phyloP scores from a whole-genome alignment of 768 basidiomycete species.

The Tricholoma terreum region DNA sequence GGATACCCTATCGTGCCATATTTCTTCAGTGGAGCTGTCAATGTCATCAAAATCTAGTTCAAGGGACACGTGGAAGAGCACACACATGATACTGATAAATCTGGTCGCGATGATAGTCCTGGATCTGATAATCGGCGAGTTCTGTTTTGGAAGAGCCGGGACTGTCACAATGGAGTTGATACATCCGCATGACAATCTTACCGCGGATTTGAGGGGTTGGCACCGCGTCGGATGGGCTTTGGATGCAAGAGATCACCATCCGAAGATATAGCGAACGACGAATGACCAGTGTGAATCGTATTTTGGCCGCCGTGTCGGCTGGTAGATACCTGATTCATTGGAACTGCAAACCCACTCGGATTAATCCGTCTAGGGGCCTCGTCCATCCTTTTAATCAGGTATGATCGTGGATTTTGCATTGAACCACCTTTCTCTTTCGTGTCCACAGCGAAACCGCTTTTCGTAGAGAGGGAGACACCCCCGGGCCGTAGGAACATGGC shows the following conservation, averaged over 20 bases:
- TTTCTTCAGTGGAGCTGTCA: conserved; percentile 31
- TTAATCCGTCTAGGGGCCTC: conserved; percentile 65
- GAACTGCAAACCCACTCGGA: conserved; percentile 60
- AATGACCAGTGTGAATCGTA: conserved; percentile 11
- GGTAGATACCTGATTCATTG: conserved; percentile 20
- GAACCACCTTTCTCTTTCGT: conserved; percentile 18
- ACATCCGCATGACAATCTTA: background rate
- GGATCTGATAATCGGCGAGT: conserved; percentile 39
- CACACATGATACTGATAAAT: conserved; percentile 32
- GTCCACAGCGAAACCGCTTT: background rate
- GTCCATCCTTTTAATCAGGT: conserved; percentile 79
- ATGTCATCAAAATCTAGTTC: background rate
- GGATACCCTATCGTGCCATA: conserved; percentile 34
- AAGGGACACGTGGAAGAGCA: background rate
- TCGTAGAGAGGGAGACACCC: conserved; percentile 22
- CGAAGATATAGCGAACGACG: conserved; percentile 17
- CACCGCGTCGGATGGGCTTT: conserved; percentile 1
- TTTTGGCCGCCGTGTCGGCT: conserved; percentile 2
- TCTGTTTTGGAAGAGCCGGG: conserved; percentile 3
- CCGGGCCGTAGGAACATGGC: conserved; percentile 31
- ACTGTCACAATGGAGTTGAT: background rate
- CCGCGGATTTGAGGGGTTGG: conserved; percentile 2
- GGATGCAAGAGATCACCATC: background rate
- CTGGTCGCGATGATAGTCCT: conserved; percentile 29
- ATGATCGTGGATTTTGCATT: conserved; percentile 47